phyloP scores from a whole-genome alignment of 106 monocot species.

The Apostasia ramifera region DNA sequence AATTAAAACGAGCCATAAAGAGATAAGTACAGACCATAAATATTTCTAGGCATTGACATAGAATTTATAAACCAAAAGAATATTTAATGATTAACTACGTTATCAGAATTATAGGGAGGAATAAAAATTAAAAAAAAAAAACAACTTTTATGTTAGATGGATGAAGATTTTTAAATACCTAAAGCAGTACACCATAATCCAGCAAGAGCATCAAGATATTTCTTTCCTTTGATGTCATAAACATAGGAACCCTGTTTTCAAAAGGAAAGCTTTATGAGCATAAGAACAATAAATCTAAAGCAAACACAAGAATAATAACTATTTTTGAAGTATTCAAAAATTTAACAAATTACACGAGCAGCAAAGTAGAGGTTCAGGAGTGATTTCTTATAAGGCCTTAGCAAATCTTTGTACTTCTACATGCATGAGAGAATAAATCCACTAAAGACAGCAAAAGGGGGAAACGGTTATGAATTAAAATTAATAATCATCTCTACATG shows the following conservation, averaged over 20 bases:
- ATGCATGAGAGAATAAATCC: neutral
- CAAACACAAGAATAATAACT: neutral
- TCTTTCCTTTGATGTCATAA: slow-evolving; percentile 78
- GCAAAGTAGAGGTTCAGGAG: neutral
- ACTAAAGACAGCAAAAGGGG: neutral
- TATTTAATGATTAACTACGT: neutral
- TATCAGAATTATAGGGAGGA: neutral
- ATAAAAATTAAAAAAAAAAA: neutral
- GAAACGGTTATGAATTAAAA: no score
- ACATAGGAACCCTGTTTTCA: slow-evolving; percentile 75
- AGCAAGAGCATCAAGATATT: slow-evolving; percentile 94
- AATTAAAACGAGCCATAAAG: no score
- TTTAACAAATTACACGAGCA: no score
- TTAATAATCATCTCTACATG: no score
- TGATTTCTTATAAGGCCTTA: neutral
- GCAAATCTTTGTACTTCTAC: neutral
- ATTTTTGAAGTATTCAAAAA: neutral
- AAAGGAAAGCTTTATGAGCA: neutral
- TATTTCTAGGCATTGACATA: neutral
- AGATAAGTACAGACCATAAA: neutral
- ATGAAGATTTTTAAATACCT: slow-evolving; percentile 30
- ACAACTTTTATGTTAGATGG: neutral
- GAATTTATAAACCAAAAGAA: neutral
- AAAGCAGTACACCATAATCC: slow-evolving; percentile 95
- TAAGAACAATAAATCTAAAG: neutral